Conservation (phyloP, 148 eudicot species). For the Diospyros kaki region DNA sequence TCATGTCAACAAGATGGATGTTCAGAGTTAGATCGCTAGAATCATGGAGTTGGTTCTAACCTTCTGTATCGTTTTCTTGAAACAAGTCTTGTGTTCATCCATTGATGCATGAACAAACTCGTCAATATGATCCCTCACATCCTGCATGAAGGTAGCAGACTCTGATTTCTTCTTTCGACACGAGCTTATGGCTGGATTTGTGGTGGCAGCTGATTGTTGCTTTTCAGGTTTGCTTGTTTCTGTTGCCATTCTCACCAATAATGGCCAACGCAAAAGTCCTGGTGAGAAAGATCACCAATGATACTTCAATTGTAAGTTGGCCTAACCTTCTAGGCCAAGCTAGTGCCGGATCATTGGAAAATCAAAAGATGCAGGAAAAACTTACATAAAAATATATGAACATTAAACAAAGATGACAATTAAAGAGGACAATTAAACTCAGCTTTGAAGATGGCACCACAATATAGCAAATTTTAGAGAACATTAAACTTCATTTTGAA, state of each 20-base stretch:
- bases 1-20: background rate
- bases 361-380: too few relatives aligned
- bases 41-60: conserved; percentile 21
- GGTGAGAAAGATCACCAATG: background rate
- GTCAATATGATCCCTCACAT: conserved; percentile 81
- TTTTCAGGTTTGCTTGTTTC: conserved; percentile 33
- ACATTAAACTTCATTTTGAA: too few relatives aligned
- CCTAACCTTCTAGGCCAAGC: too few relatives aligned
- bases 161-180: conserved; percentile 82
- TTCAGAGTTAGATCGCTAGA: background rate
- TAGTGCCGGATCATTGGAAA: too few relatives aligned
- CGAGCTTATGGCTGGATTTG: conserved; percentile 45
- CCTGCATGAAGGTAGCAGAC: conserved; percentile 65
- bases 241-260: conserved; percentile 16
- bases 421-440: too few relatives aligned
- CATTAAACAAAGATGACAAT: too few relatives aligned
- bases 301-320: too few relatives aligned
- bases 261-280: background rate
- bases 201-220: conserved; percentile 30
- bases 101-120: conserved; percentile 83
- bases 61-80: conserved; percentile 76
- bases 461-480: too few relatives aligned
- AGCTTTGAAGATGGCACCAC: too few relatives aligned
- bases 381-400: too few relatives aligned
- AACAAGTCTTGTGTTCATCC: conserved; percentile 92